Percentiles rank a stretch among this genome's conserved stretches.
Conservation (phyloP, 208 protist genomes). For the Trypanosomatidae sp. region DNA sequence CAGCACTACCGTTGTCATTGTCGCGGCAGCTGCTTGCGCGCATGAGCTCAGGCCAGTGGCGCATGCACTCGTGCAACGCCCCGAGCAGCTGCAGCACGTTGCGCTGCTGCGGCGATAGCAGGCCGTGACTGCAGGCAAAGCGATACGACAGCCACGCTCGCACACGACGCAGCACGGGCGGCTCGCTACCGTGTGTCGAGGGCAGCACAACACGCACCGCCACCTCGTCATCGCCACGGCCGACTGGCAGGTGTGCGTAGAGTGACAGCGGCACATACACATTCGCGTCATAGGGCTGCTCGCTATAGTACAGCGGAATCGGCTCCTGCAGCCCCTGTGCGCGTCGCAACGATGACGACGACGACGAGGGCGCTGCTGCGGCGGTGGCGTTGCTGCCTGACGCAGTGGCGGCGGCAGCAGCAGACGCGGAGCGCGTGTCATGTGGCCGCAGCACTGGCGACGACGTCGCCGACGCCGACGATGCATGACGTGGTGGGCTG, state of each 20-base stretch:
- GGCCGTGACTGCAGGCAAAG: slow-evolving; percentile 36
- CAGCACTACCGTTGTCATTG: background rate
- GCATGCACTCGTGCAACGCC: slow-evolving; percentile 21
- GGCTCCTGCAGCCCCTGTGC: slow-evolving; percentile 3
- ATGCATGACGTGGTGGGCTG: no score
- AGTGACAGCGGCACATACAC: slow-evolving; percentile 12
- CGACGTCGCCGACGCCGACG: no score
- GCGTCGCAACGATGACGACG: background rate
- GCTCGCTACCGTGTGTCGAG: slow-evolving; percentile 5
- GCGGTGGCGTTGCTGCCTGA: no score
- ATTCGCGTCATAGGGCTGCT: slow-evolving; percentile 25
- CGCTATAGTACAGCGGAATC: slow-evolving; percentile 56
- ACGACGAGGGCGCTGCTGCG: no score
- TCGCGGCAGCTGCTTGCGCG: background rate
- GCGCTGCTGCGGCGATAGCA: slow-evolving; percentile 27
- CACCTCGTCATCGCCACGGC: slow-evolving; percentile 12
- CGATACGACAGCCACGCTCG: slow-evolving; percentile 8
- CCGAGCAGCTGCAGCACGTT: slow-evolving; percentile 53
- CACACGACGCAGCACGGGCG: no score
- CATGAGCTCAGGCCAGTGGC: slow-evolving; percentile 37
- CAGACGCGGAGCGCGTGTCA: no score
- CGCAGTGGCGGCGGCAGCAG: no score
- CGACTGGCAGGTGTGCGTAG: slow-evolving; percentile 4
- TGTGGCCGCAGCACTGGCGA: no score
- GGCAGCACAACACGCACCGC: slow-evolving; percentile 14